Base-by-base conservation (phyloP, 169 alveolate species). In the Eimeria tenella region DNA sequence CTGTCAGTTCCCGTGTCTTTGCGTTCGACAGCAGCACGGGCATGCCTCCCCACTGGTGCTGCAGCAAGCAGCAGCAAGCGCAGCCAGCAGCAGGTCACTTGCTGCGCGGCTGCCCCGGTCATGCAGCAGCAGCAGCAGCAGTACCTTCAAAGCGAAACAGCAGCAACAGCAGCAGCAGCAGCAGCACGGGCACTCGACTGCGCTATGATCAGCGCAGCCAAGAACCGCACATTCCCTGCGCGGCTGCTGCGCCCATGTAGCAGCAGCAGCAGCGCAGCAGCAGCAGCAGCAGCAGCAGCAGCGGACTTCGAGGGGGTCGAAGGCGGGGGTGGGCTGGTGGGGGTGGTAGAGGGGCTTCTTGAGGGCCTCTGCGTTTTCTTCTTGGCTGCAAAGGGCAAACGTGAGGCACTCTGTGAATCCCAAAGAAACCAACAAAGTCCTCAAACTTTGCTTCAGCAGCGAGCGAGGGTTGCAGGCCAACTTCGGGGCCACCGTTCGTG, bases 1-100 rank as follows among this genome's bases (percentile, higher is more conserved):
- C 90, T 49, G 87, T 93, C 94, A 97, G 98, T 84, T 97, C 98
- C 50, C 94, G 77, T 21, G 98, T 96, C 95, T 97, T 98, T 10
- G 98, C 97, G 95, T 98, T 97, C 11, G 97, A 86, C 49, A 98
- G 94, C 89, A 96, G 93, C 58, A 97, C 98, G 56, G 98, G 98
- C 82, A 93, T 81, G 11, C 95, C 96, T 23, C 95, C 5, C 70
- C 63, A 31, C 23, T 58, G 79, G 62, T 93, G 62, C 95, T 93
- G 93, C 77, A n/a, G 17, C 82, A 63, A 42, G 15, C 50, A 8
- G 60, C 84, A 74, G 56, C 58, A 9, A 31, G 42, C 42, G 42
- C 42, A 31, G 42, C 42, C 42, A 31, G 42, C 42, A 31, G 42
- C 42, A 31, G 42, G 42, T 31, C 42, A 31, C 2, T 31, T n/a